A percentile compares a stretch with the other conserved stretches of the same genome.
These are phyloP conservation scores for Salvia miltiorrhiza DNA, from an alignment of 257 asterid genomes.

Conservation along the genomic window DNA sequence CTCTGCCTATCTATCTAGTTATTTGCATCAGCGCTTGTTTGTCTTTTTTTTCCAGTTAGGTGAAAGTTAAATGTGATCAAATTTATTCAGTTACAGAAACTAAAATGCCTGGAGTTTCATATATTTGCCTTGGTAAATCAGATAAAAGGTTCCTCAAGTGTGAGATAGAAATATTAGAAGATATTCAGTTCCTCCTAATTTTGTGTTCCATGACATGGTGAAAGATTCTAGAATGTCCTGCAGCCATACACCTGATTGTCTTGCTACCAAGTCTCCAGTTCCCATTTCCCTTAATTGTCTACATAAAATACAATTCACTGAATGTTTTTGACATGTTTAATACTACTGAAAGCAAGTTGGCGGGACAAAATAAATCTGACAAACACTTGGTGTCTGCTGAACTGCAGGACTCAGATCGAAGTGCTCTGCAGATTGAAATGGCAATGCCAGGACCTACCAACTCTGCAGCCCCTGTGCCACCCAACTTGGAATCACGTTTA, in stretches of 20 bases:
- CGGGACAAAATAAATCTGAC: conserved; percentile 22
- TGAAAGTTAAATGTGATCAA: conserved; percentile 10
- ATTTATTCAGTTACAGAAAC: neutral
- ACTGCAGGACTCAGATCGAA: conserved; percentile 33
- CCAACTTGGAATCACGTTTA: conserved; percentile 28
- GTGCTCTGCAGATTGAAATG: conserved; percentile 23
- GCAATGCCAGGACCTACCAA: conserved; percentile 15
- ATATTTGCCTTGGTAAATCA: neutral
- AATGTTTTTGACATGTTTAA: conserved; percentile 7
- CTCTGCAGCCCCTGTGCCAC: conserved; percentile 17
- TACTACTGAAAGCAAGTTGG: conserved; percentile 11
- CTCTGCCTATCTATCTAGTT: conserved; percentile 2
- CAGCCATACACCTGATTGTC: neutral
- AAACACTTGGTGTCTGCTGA: conserved; percentile 28
- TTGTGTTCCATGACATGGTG: neutral
- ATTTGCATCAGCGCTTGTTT: conserved; percentile 2
- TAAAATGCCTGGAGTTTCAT: neutral
- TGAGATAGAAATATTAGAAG: neutral
- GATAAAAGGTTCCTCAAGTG: neutral
- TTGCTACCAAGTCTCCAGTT: neutral
- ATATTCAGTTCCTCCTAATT: neutral
- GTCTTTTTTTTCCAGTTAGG: conserved; percentile 7
- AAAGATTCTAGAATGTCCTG: neutral
- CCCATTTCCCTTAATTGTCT: conserved; percentile 8
- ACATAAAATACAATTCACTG: neutral